phyloP scores from a whole-genome alignment of 1,284 basidiomycete genomes.

The Ganoderma sinense region DNA sequence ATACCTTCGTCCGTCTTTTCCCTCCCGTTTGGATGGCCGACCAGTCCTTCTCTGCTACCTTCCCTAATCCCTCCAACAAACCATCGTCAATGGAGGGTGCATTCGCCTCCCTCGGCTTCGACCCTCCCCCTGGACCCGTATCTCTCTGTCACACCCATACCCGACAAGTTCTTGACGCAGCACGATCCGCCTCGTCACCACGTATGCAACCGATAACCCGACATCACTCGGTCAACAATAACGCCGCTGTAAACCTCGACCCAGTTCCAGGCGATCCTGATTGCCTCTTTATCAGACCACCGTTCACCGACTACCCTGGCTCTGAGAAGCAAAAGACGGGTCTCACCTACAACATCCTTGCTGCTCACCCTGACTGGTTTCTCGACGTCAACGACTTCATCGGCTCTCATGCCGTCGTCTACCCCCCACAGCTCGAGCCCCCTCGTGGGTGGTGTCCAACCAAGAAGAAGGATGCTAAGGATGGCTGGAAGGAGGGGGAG shows the following conservation, averaged over 20 bases:
- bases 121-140: not conserved
- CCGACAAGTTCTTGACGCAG: constrained; percentile 45
- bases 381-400: constrained; percentile 72
- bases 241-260: constrained; percentile 66
- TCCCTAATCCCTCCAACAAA: constrained; percentile 19
- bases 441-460: constrained; percentile 84
- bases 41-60: constrained; percentile 28
- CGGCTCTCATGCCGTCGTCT: constrained; percentile 61
- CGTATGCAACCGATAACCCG: constrained; percentile 37
- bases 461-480: constrained; percentile 79
- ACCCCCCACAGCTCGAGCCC: constrained; percentile 78
- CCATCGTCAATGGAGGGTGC: constrained; percentile 12
- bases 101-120: constrained; percentile 14
- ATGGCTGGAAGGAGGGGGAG: constrained; percentile 78
- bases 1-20: constrained; percentile 1
- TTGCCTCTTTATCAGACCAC: constrained; percentile 73
- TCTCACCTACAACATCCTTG: constrained; percentile 71
- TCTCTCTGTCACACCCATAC: constrained; percentile 7
- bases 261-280: constrained; percentile 66
- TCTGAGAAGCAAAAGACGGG: constrained; percentile 69
- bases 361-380: constrained; percentile 79
- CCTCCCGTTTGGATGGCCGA: constrained; percentile 32
- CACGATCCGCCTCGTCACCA: constrained; percentile 4
- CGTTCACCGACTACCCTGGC: constrained; percentile 70
- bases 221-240: constrained; percentile 35